These are phyloP conservation scores for Panaeolus cyanescens DNA, from an alignment of 768 basidiomycete genomes.

Conservation along the genomic window DNA sequence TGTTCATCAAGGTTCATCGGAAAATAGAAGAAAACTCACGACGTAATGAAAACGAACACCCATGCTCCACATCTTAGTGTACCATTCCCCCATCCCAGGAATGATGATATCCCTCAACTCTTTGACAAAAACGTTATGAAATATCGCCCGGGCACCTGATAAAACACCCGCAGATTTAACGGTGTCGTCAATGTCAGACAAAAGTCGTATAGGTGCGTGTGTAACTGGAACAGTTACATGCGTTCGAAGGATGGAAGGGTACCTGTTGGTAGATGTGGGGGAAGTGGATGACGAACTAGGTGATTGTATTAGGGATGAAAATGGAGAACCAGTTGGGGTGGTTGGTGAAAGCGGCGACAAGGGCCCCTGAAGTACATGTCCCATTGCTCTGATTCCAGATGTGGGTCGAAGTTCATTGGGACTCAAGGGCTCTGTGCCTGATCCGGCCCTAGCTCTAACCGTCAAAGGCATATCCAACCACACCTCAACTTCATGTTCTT, in stretches of 20 bases:
- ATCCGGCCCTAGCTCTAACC: background rate
- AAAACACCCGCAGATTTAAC: constrained; percentile 81
- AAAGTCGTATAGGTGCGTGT: constrained; percentile 68
- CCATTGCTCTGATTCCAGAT: background rate
- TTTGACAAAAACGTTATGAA: constrained; percentile 91
- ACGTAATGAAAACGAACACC: constrained; percentile 90
- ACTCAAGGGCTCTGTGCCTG: background rate
- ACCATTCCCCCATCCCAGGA: constrained; percentile 84
- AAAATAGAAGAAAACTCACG: constrained; percentile 45
- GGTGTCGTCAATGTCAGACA: constrained; percentile 96
- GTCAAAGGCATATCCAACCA: background rate
- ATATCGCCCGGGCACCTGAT: constrained; percentile 77
- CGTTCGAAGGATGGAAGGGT: constrained; percentile 20
- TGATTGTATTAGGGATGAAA: constrained; percentile 3
- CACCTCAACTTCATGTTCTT: background rate
- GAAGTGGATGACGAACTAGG: constrained; percentile 5
- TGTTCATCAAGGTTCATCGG: background rate
- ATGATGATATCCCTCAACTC: constrained; percentile 79
- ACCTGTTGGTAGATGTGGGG: background rate
- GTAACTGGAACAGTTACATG: constrained; percentile 52
- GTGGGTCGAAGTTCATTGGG: background rate
- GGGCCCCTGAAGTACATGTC: background rate
- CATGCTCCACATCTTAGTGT: constrained; percentile 60
- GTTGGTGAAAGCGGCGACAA: constrained; percentile 9
- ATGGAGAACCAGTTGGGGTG: constrained; percentile 8